Conservation (phyloP, 345 rosid species). For the Eucalyptus coolabah region DNA sequence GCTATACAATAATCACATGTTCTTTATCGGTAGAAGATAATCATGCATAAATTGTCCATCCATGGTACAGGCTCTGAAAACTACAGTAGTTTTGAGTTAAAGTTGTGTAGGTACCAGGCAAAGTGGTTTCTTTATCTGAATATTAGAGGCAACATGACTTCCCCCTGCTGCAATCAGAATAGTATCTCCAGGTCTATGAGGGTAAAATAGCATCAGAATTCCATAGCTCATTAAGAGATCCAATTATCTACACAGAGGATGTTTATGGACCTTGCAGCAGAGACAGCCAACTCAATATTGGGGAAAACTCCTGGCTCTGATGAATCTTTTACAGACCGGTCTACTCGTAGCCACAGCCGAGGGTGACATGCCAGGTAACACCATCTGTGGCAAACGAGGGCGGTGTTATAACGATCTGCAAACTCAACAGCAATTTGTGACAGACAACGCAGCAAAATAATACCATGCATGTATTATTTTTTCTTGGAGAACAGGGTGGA, state of each 20-base stretch:
- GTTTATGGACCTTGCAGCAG: conserved; percentile 79
- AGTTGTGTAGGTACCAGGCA: conserved; percentile 66
- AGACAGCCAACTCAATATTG: conserved; percentile 63
- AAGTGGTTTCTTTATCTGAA: conserved; percentile 81
- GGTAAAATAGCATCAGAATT: conserved; percentile 9
- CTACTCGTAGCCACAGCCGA: conserved; percentile 89
- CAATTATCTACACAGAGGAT: not conserved
- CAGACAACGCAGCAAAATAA: conserved; percentile 9
- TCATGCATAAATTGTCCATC: not conserved
- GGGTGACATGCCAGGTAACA: conserved; percentile 88
- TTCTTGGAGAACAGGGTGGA: not conserved
- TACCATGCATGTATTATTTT: not conserved
- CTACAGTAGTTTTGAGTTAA: not conserved
- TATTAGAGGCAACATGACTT: conserved; percentile 59
- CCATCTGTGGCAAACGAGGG: conserved; percentile 99
- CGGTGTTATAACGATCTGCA: conserved; percentile 99
- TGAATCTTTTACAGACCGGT: conserved; percentile 46
- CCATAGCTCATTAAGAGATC: not conserved
- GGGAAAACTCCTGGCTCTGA: conserved; percentile 63
- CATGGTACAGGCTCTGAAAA: not conserved
- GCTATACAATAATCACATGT: not conserved
- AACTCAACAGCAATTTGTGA: conserved; percentile 46
- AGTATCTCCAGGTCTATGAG: conserved; percentile 82
- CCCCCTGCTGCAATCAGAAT: conserved; percentile 88
- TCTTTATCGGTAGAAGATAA: not conserved